These are phyloP conservation scores for Dothidotthia symphoricarpi DNA, from an alignment of 2,329 filamentous ascomycete species.

Conservation along the genomic window DNA sequence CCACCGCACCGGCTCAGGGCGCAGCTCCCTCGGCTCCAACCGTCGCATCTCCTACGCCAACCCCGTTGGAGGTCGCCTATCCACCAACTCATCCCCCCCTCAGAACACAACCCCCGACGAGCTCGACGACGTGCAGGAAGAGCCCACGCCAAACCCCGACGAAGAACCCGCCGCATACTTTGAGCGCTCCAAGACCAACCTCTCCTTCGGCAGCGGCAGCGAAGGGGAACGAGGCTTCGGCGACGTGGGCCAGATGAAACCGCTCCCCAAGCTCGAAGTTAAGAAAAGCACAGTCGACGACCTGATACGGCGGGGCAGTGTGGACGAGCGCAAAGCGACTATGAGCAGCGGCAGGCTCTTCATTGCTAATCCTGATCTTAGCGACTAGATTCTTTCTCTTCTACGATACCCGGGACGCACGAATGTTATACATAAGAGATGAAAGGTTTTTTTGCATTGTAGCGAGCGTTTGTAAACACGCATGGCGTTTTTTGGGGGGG, in stretches of 20 bases:
- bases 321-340: conserved; percentile 78
- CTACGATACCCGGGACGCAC: conserved; percentile 35
- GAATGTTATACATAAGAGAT: background rate
- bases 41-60: conserved; percentile 41
- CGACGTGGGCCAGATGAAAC: conserved; percentile 52
- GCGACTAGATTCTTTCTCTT: conserved; percentile 40
- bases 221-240: conserved; percentile 54
- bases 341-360: conserved; percentile 68
- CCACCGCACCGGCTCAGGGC: conserved; percentile 69
- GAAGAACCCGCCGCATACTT: conserved; percentile 44
- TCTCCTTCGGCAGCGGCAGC: conserved; percentile 45
- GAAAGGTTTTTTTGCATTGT: conserved; percentile 11
- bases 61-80: conserved; percentile 48
- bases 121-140: conserved; percentile 43
- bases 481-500: too few relatives aligned
- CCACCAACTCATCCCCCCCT: conserved; percentile 55
- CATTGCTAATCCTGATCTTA: conserved; percentile 79
- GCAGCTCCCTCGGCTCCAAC: conserved; percentile 59
- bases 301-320: conserved; percentile 72
- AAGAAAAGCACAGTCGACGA: conserved; percentile 60
- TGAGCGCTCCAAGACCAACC: conserved; percentile 42
- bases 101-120: conserved; percentile 42
- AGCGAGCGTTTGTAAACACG: too few relatives aligned
- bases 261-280: conserved; percentile 44
- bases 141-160: conserved; percentile 49